Base-by-base conservation (phyloP, 2,329 filamentous ascomycete species). In the Aspergillus sp. region DNA sequence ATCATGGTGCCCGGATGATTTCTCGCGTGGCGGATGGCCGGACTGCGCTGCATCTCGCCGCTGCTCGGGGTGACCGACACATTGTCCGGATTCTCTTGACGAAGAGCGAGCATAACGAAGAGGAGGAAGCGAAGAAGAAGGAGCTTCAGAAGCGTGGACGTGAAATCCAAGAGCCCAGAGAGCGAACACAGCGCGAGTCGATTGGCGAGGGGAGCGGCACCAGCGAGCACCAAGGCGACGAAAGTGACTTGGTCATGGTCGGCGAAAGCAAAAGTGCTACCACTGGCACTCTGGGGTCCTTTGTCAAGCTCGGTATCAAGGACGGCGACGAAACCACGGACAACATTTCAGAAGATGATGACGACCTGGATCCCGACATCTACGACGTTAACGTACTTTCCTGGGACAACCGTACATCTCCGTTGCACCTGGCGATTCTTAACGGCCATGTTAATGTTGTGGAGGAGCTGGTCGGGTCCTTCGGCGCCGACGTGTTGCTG, bases 31-130 rank as follows among this genome's bases (percentile, higher is more conserved):
- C 81, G 0, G 86, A 91, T 54, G 86, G 86, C 3, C 74, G 75
- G 43, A 93, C 84, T 2, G 81, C 85, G 6, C 67, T 93, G n/a
- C 86, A 93, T 55, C 64, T 93, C 17, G 85, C 85, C 12, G 82
- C 83, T 12, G 71, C 76, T 27, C 71, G 80, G 14, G 86, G 86
- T 1, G 63, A 76, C 41, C 52, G 63, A 1, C 74, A 79, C 12
- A 88, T 91, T 41, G 69, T 91, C 42, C 78, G 71, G 40, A 74
- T 78, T 5, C 63, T 93, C 8, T 72, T 93, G 51, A 68, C 76
- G 20, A 85, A 78, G 61, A 91, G 84, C 48, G 72, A 75, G 35
- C 69, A 72, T 17, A 91, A 91, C 5, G 44, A 49, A 30, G 41
- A 78, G 36, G 69, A 73, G 32, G 75, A 82, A n/a, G 39, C 52